Evolutionary conservation across 164 flowering plant genomes (phyloP), one percentile per base, ranked within the genome.

Genomic region (Dillenia turbinata): DNA sequence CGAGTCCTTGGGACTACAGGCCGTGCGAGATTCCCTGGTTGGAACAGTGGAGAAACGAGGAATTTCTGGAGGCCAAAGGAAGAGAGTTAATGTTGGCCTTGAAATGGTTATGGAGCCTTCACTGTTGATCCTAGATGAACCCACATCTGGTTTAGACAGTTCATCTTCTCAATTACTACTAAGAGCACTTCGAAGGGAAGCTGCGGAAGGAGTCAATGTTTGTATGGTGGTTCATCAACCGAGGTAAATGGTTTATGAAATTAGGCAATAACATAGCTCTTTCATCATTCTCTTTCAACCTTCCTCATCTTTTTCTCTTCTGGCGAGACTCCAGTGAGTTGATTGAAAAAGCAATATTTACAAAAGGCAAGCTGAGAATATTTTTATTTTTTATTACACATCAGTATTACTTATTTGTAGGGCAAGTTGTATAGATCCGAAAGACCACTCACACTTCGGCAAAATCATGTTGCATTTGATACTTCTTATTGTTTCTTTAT

Each of bases 91-190:
- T 75, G 98, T 94, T 61, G 98, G 98, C 22, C 68, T 94, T 62
- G 98, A 94, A 81, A 94, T 94, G 98, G 98, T 94, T 52, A 91
- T 89, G 92, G 95, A 91, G 68, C 98, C 97, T 75, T 94, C 97
- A 47, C 83, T 94, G 46, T 66, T 94, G 77, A 94, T 93, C 63
- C 79, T 93, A 55, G 98, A 93, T 76, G 98, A 91, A 68, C 98
- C 97, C 3, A 94, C 97, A 24, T 87, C 98, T 71, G 98, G 98
- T 54, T 73, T 94, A 70, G 98, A 94, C 66, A 94, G 98, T 76
- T 83, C 98, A 33, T 94, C 98, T 64, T 94, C 98, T 63, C 82
- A 68, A 70, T 72, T 91, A 65, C 85, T 94, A 15, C 90, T 94
- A 44, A 89, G 82, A 81, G 98, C 98, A 44, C 90, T 94, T 55